phyloP scores from a whole-genome alignment of 345 rosid species.

The Sapria himalayana region DNA sequence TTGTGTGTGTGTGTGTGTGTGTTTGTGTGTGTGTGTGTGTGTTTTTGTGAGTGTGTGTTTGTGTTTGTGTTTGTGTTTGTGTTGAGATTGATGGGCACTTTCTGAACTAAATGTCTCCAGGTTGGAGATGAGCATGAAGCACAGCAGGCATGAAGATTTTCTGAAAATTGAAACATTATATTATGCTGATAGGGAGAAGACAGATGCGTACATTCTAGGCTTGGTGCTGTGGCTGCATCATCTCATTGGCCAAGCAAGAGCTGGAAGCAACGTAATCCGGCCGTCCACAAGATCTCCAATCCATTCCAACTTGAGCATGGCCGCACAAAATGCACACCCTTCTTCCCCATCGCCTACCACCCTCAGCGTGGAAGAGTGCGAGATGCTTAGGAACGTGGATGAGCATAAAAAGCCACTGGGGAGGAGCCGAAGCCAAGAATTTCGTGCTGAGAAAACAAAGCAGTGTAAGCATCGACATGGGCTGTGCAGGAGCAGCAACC shows the following conservation, averaged over 20 bases:
- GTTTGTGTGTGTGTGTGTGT: too few relatives aligned
- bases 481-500: constrained; percentile 82
- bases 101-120: constrained; percentile 16
- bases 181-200: constrained; percentile 88
- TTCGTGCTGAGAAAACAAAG: constrained; percentile 41
- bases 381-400: constrained; percentile 77
- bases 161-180: constrained; percentile 82
- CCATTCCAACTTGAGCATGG: constrained; percentile 47
- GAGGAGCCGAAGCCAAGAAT: constrained; percentile 93
- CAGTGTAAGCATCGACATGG: constrained; percentile 56
- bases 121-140: constrained; percentile 50
- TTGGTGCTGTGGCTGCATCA: constrained; percentile 84
- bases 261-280: constrained; percentile 39
- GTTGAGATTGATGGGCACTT: constrained; percentile 3
- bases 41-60: too few relatives aligned
- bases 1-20: too few relatives aligned
- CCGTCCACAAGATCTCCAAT: constrained; percentile 83
- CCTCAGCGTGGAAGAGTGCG: constrained; percentile 66
- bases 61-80: too few relatives aligned
- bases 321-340: constrained; percentile 22
- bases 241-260: constrained; percentile 59
- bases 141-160: constrained; percentile 51
- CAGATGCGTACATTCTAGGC: constrained; percentile 58
- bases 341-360: constrained; percentile 21
- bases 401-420: constrained; percentile 76